Percentiles rank a stretch among this genome's conserved stretches.
Conservation (phyloP, 2,329 filamentous ascomycete genomes). For the Fusarium sp. region DNA sequence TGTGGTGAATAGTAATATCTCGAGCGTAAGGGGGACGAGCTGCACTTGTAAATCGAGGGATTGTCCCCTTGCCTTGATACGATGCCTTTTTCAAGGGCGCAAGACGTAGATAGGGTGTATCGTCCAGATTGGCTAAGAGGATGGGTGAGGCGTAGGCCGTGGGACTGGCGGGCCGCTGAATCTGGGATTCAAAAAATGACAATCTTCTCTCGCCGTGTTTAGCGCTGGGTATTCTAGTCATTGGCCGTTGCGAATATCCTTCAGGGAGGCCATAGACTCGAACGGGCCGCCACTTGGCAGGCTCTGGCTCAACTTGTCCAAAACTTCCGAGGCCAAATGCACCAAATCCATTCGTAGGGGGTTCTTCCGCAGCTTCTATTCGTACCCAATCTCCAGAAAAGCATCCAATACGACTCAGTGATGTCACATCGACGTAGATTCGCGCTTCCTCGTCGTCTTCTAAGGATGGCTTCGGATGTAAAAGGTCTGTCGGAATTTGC, state of each 20-base stretch:
- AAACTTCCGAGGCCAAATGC: constrained; percentile 75
- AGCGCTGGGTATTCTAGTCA: constrained; percentile 68
- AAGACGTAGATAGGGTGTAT: constrained; percentile 80
- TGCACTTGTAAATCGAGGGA: constrained; percentile 64
- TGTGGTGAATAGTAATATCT: constrained; percentile 88
- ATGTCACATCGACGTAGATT: constrained; percentile 88
- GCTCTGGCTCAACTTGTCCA: constrained; percentile 61
- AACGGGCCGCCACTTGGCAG: constrained; percentile 79
- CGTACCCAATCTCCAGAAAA: constrained; percentile 98
- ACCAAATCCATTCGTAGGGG: constrained; percentile 72
- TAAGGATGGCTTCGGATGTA: constrained; percentile 81
- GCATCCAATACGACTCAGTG: constrained; percentile 88
- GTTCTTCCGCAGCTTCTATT: constrained; percentile 80
- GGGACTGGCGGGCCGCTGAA: constrained; percentile 67
- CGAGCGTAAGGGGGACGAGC: constrained; percentile 67
- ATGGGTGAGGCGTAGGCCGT: constrained; percentile 84
- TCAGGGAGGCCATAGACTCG: constrained; percentile 91
- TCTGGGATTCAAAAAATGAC: constrained; percentile 75
- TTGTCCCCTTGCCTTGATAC: constrained; percentile 60
- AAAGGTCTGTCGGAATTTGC: constrained; percentile 76
- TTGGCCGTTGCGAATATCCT: constrained; percentile 68
- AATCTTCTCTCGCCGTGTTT: constrained; percentile 61
- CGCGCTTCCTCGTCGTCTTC: constrained; percentile 89
- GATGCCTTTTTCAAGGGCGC: constrained; percentile 70
- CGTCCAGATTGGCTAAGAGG: constrained; percentile 84